These are phyloP conservation scores for Colletotrichum cordylinicola DNA, from an alignment of 2,329 filamentous ascomycete species.

Conservation along the genomic window DNA sequence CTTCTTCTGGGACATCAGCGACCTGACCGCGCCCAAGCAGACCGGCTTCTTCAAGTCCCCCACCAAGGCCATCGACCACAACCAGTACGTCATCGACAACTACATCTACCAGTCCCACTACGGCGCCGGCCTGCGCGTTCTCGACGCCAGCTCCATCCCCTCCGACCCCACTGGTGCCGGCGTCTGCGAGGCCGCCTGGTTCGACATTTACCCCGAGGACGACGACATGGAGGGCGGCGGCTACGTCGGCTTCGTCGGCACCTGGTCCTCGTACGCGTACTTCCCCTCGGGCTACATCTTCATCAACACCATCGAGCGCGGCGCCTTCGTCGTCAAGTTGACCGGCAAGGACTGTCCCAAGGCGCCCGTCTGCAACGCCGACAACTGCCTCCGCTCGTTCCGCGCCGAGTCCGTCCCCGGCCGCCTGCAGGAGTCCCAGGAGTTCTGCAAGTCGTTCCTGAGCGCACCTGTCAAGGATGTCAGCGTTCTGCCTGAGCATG, in stretches of 20 bases:
- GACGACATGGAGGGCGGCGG: conserved; percentile 44
- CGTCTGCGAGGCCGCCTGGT: conserved; percentile 54
- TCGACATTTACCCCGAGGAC: conserved; percentile 58
- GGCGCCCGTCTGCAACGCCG: conserved; percentile 32
- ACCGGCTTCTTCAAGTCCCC: conserved; percentile 47
- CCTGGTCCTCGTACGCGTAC: conserved; percentile 54
- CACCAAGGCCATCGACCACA: conserved; percentile 51
- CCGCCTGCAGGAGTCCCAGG: conserved; percentile 34
- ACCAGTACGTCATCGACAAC: conserved; percentile 52
- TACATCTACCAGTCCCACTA: conserved; percentile 57
- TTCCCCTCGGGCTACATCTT: conserved; percentile 56
- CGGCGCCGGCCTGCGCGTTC: conserved; percentile 50
- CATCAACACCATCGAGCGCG: conserved; percentile 58
- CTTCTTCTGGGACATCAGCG: conserved; percentile 56
- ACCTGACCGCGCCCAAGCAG: conserved; percentile 46
- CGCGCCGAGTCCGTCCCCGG: conserved; percentile 36
- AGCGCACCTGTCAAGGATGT: conserved; percentile 22
- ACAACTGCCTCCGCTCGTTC: conserved; percentile 44
- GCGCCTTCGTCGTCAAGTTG: conserved; percentile 52
- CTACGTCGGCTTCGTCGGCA: conserved; percentile 43
- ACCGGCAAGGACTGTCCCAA: conserved; percentile 22
- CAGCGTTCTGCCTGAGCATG: conserved; percentile 24
- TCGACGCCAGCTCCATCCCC: conserved; percentile 40
- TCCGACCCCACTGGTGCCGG: conserved; percentile 48
- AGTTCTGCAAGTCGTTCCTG: conserved; percentile 34